Evolutionary conservation across 2,329 filamentous ascomycete species (phyloP).

Genomic region (Aspergillus ochraceus): DNA sequence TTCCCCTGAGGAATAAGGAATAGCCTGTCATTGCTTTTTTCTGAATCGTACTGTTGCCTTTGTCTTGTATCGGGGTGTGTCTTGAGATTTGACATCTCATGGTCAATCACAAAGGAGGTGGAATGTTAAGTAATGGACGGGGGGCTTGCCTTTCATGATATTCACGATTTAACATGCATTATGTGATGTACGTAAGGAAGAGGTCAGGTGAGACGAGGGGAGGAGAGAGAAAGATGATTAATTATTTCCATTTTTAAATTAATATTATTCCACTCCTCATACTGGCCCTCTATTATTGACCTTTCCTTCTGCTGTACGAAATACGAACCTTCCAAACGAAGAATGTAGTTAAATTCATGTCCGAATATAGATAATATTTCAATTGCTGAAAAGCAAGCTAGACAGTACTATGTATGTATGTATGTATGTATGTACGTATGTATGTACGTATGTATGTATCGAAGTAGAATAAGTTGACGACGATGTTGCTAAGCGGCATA

Average conservation of each 20-base stretch:
- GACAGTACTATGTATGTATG: background rate
- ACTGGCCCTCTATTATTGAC: too few species aligned
- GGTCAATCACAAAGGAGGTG: background rate
- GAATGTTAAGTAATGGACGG: background rate
- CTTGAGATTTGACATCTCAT: background rate
- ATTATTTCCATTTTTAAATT: too few species aligned
- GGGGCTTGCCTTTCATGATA: background rate
- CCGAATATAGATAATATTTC: background rate
- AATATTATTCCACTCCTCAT: too few species aligned
- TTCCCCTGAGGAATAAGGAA: slow-evolving; percentile 25
- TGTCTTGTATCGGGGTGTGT: background rate
- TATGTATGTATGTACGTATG: too few species aligned
- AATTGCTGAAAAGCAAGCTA: background rate
- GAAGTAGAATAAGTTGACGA: too few species aligned
- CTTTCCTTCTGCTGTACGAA: too few species aligned
- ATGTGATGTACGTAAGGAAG: background rate
- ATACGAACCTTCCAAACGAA: background rate
- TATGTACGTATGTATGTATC: too few species aligned
- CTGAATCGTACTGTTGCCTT: background rate
- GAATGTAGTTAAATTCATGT: background rate
- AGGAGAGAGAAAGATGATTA: background rate
- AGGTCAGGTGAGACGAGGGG: too few species aligned
- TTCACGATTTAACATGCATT: background rate
- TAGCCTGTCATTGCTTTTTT: background rate
- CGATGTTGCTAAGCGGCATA: too few species aligned